Conservation (phyloP, 768 basidiomycete genomes). For the Nidularia sp. region DNA sequence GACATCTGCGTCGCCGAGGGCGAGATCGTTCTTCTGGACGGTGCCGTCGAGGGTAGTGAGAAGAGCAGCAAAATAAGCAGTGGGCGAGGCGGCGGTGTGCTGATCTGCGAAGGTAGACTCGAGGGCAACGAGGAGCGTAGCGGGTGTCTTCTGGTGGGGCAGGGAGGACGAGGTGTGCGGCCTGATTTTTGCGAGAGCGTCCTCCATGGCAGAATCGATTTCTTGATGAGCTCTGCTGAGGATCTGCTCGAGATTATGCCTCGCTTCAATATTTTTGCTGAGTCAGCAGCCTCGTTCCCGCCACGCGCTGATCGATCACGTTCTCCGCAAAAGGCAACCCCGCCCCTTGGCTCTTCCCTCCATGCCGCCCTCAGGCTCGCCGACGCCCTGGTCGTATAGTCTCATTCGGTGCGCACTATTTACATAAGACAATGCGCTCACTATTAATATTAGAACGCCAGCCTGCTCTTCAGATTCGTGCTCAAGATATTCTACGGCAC, state of each 20-base stretch:
- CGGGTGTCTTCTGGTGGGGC: conserved; percentile 87
- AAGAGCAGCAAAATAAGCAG: conserved; percentile 94
- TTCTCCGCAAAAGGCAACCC: neutral
- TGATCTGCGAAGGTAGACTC: conserved; percentile 78
- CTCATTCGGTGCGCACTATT: conserved; percentile 50
- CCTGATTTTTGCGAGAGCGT: conserved; percentile 78
- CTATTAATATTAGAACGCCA: conserved; percentile 16
- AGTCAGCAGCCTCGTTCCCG: conserved; percentile 16
- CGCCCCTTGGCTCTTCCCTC: neutral
- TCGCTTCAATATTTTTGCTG: conserved; percentile 22
- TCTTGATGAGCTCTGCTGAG: neutral
- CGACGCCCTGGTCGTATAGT: conserved; percentile 46
- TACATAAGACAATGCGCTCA: neutral
- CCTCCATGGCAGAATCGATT: conserved; percentile 39
- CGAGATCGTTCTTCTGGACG: conserved; percentile 52
- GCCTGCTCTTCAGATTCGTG: conserved; percentile 73
- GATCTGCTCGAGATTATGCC: neutral
- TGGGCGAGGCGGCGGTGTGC: conserved; percentile 62
- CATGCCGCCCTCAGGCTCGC: conserved; percentile 22
- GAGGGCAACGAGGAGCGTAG: conserved; percentile 77
- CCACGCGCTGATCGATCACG: neutral
- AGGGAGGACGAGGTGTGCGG: conserved; percentile 78
- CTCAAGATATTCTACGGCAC: conserved; percentile 90
- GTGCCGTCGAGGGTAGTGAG: conserved; percentile 81
- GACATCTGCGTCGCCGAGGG: conserved; percentile 63